Evolutionary conservation across 2,329 filamentous ascomycete genomes (phyloP).

Genomic region (Huntiella bhutanensis): DNA sequence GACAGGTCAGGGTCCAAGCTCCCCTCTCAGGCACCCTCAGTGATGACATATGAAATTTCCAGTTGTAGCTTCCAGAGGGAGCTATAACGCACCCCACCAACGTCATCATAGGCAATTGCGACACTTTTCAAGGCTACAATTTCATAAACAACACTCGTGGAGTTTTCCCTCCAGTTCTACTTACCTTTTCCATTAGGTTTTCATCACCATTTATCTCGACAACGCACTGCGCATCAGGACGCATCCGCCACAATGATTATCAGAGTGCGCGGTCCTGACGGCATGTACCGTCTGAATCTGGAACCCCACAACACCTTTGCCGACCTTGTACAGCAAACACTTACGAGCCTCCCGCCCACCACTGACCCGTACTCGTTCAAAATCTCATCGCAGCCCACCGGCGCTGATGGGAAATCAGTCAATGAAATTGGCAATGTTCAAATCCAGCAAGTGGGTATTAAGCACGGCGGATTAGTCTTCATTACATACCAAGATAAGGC

Average conservation of each 20-base stretch:
- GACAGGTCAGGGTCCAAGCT: no score
- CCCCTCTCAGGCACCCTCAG: no score
- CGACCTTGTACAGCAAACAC: constrained; percentile 35
- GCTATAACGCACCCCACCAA: no score
- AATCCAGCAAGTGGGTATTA: constrained; percentile 40
- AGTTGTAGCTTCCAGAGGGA: no score
- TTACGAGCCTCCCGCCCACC: constrained; percentile 39
- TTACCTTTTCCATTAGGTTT: no score
- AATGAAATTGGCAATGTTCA: constrained; percentile 36
- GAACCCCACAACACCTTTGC: constrained; percentile 56
- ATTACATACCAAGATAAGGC: constrained; percentile 49
- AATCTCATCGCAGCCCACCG: constrained; percentile 41
- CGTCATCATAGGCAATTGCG: no score
- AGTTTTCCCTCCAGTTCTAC: no score
- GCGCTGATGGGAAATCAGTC: constrained; percentile 39
- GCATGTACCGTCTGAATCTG: constrained; percentile 71
- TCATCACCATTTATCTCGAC: no score
- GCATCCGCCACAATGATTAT: constrained; percentile 46
- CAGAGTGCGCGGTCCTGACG: constrained; percentile 76
- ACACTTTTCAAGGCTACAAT: no score
- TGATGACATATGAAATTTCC: no score
- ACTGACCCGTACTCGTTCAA: constrained; percentile 40
- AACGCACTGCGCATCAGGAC: neutral
- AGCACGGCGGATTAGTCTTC: constrained; percentile 83
- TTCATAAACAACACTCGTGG: no score